Conservation (phyloP, 2,329 filamentous ascomycete species). For the Verticillium nonalfalfae region DNA sequence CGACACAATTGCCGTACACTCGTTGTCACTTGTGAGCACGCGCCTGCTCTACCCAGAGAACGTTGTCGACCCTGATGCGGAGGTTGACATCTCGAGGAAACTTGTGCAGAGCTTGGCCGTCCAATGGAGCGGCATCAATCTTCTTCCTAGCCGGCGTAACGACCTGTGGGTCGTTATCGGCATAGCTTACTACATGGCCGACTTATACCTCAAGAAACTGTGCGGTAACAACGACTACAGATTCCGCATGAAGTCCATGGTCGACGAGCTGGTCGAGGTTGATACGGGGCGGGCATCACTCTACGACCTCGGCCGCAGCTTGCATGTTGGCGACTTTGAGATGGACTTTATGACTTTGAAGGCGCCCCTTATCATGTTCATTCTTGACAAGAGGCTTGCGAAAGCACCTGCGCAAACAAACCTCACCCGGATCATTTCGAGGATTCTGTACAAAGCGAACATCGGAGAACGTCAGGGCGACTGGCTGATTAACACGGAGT, state of each 20-base stretch:
- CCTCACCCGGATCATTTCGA: slow-evolving; percentile 77
- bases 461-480: slow-evolving; percentile 56
- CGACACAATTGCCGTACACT: slow-evolving; percentile 72
- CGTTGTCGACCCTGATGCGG: slow-evolving; percentile 78
- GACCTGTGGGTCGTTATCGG: slow-evolving; percentile 90
- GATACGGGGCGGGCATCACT: slow-evolving; percentile 81
- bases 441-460: slow-evolving; percentile 79
- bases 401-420: slow-evolving; percentile 69
- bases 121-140: slow-evolving; percentile 92
- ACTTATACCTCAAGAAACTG: slow-evolving; percentile 82
- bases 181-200: slow-evolving; percentile 90
- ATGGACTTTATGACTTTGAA: slow-evolving; percentile 88
- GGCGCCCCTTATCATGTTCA: slow-evolving; percentile 84
- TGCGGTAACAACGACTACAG: slow-evolving; percentile 94
- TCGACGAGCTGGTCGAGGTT: slow-evolving; percentile 73
- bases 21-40: slow-evolving; percentile 81
- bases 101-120: slow-evolving; percentile 79
- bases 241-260: slow-evolving; percentile 79
- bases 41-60: slow-evolving; percentile 78
- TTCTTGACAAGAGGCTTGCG: slow-evolving; percentile 82
- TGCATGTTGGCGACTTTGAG: slow-evolving; percentile 80
- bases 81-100: slow-evolving; percentile 71
- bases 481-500: slow-evolving; percentile 65
- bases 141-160: slow-evolving; percentile 72
- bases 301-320: slow-evolving; percentile 67